Evolutionary conservation across 208 protist genomes (phyloP).

Genomic region (Leishmania gerbilli): DNA sequence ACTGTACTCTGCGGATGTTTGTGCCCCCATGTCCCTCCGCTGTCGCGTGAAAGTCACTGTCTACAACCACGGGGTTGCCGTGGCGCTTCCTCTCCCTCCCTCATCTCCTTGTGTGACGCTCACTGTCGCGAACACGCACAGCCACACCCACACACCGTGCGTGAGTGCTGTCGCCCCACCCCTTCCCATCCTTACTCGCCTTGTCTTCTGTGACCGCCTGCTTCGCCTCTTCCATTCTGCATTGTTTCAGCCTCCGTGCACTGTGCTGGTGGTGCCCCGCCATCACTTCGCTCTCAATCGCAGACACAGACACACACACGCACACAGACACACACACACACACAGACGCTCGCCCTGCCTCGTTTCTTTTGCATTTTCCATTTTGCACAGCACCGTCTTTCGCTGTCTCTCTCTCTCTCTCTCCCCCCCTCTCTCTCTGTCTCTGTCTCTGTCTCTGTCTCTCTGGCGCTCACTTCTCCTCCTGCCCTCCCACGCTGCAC

Average conservation of each 20-base stretch:
- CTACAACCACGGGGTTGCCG: background rate
- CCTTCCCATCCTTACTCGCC: background rate
- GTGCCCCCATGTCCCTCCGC: background rate
- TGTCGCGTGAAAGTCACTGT: background rate
- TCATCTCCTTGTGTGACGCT: background rate
- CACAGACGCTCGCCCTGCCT: background rate
- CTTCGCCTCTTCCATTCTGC: background rate
- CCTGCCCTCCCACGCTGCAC: background rate
- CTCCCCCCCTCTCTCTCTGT: background rate
- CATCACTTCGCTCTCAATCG: background rate
- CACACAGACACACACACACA: background rate
- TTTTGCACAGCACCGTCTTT: background rate
- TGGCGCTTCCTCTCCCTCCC: background rate
- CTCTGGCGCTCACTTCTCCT: background rate
- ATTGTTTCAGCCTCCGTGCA: background rate
- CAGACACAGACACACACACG: background rate
- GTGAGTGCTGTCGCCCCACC: background rate
- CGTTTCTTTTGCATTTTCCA: background rate
- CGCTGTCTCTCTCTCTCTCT: background rate
- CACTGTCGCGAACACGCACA: background rate
- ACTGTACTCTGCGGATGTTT: background rate
- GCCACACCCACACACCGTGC: background rate
- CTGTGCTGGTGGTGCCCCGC: background rate
- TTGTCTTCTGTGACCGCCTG: background rate
- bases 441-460: background rate